phyloP scores from a whole-genome alignment of 2,329 filamentous ascomycete genomes.

The Shiraia sp. region DNA sequence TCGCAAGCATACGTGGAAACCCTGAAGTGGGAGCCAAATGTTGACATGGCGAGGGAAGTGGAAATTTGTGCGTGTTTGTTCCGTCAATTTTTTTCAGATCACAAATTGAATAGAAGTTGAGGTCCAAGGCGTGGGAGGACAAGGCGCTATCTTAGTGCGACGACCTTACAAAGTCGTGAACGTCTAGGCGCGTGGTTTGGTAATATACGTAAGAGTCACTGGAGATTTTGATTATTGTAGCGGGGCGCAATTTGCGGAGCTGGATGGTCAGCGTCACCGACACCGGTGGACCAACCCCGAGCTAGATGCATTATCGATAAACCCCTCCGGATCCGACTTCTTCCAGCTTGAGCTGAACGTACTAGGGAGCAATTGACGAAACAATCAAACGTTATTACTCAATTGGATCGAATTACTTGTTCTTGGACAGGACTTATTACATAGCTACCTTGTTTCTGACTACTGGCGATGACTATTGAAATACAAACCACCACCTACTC shows the following conservation, averaged over 20 bases:
- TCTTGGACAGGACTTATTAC: too few species aligned
- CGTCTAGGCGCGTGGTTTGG: constrained; percentile 12
- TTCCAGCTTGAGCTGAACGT: too few species aligned
- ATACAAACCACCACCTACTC: too few species aligned
- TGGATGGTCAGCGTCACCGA: too few species aligned
- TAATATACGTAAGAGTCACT: constrained; percentile 24
- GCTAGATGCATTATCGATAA: constrained; percentile 11
- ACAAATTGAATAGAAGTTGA: too few species aligned
- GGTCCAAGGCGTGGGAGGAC: constrained; percentile 1
- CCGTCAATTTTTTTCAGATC: constrained; percentile 9
- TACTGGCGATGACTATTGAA: too few species aligned
- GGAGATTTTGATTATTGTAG: constrained; percentile 25
- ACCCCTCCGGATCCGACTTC: not conserved
- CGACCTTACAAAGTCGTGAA: not conserved
- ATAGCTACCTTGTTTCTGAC: too few species aligned
- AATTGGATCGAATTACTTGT: too few species aligned
- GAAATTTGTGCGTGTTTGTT: constrained; percentile 4
- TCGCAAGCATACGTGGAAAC: constrained; percentile 71
- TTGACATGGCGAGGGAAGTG: constrained; percentile 57
- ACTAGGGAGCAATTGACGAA: too few species aligned
- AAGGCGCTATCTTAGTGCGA: constrained; percentile 4
- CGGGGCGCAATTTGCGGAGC: constrained; percentile 20
- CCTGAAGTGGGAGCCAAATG: constrained; percentile 79
- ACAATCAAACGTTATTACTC: too few species aligned
- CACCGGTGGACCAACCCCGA: too few species aligned